A percentile compares a stretch with the other conserved stretches of the same genome.
phyloP scores from a whole-genome alignment of 2,329 filamentous ascomycete species.

The Orbilia ellipsospora region DNA sequence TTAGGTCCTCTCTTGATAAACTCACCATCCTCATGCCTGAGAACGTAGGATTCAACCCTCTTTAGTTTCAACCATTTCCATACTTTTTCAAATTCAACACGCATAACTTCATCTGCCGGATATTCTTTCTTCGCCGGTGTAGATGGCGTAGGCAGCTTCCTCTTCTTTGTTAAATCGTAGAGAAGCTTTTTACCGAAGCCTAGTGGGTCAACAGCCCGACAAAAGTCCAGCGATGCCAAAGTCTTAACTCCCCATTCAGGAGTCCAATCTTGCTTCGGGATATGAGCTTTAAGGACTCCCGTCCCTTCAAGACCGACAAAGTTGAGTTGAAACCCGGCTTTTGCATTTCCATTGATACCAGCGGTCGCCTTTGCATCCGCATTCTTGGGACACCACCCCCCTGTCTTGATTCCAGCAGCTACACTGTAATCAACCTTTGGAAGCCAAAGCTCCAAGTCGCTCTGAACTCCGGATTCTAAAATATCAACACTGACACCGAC shows the following conservation, averaged over 20 bases:
- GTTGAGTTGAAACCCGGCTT: conserved; percentile 16
- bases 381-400: conserved; percentile 6
- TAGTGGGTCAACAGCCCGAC: background rate
- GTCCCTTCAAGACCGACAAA: conserved; percentile 10
- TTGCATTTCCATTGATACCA: conserved; percentile 10
- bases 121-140: background rate
- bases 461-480: conserved; percentile 1
- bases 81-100: conserved; percentile 15
- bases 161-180: conserved; percentile 5
- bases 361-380: background rate
- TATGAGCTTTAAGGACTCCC: background rate
- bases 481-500: conserved; percentile 6
- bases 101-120: background rate
- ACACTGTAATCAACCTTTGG: conserved; percentile 15
- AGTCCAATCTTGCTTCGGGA: conserved; percentile 15
- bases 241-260: conserved; percentile 11
- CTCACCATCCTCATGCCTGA: conserved; percentile 7
- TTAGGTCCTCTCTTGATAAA: conserved; percentile 6
- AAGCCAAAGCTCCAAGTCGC: conserved; percentile 17
- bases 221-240: background rate
- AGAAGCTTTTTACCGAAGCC: conserved; percentile 3
- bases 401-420: conserved; percentile 3
- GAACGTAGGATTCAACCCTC: conserved; percentile 6
- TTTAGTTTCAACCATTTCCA: conserved; percentile 2
- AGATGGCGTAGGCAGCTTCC: background rate